A percentile compares a stretch with the other conserved stretches of the same genome.
Conservation (phyloP, 2,329 filamentous ascomycete species). For the Apiospora kogelbergensis region DNA sequence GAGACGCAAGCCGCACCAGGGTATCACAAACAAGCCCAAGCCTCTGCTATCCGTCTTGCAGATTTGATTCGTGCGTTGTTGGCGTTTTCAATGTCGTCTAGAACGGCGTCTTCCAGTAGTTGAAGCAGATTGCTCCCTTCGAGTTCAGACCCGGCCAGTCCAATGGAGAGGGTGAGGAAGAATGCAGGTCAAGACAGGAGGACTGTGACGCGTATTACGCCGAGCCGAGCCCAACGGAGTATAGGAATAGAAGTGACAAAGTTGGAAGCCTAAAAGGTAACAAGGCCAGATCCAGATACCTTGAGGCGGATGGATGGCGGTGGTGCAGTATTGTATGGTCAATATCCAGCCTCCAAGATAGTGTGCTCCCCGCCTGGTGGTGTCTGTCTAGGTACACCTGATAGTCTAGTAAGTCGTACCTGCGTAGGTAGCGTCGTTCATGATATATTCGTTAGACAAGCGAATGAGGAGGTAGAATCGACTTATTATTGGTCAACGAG, state of each 20-base stretch:
- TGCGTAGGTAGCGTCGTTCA: constrained; percentile 5
- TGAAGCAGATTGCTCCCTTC: not conserved
- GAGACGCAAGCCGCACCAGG: constrained; percentile 42
- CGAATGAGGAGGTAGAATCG: constrained; percentile 8
- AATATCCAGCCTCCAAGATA: constrained; percentile 2
- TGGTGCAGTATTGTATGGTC: not conserved
- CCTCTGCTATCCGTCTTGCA: constrained; percentile 51
- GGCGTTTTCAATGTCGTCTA: constrained; percentile 1
- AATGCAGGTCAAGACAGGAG: not conserved
- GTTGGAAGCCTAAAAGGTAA: constrained; percentile 14
- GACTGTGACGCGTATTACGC: constrained; percentile 6
- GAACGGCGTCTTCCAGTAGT: constrained; percentile 5
- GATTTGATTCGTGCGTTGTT: constrained; percentile 8
- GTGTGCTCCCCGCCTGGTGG: not conserved
- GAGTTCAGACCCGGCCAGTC: not conserved
- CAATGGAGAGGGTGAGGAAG: not conserved
- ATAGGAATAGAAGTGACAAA: not conserved
- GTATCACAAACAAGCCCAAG: constrained; percentile 32
- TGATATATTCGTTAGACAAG: constrained; percentile 10
- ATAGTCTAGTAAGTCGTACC: constrained; percentile 6
- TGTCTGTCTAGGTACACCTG: not conserved
- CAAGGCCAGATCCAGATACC: not conserved
- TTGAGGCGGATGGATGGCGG: not conserved
- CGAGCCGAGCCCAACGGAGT: not conserved
- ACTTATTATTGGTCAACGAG: constrained; percentile 10